Base-by-base conservation (phyloP, 2,329 filamentous ascomycete genomes). In the Samsoniella hepiali region DNA sequence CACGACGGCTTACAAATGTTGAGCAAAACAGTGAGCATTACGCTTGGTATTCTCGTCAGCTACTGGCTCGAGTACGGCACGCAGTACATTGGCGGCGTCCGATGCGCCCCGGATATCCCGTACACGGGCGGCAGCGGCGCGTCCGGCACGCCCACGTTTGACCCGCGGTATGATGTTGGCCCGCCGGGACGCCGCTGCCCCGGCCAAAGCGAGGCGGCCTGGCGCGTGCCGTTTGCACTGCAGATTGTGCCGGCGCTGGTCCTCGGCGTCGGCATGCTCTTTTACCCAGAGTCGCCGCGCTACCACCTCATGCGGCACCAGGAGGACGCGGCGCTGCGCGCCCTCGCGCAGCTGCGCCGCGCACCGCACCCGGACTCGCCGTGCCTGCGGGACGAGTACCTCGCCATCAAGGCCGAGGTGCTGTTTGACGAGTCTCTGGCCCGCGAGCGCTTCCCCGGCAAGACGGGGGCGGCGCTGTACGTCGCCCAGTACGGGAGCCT, bases 221-320 rank as follows among this genome's bases (percentile, higher is more conserved):
- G 81, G 72, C 74, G 81, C 11, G 75, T 83, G 13, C 81, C 81
- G 0, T 76, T 83, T 55, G 79, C 75, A 1, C 66, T 83, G 22
- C 81, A 84, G 67, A 85, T 87, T 63, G 68, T 78, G 0, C 88
- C 84, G 72, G 81, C 84, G 2, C 66, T 87, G 13, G 77, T 88
- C 42, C 77, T 88, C 1, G 76, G 82, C 7, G 64, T 72, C 34
- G 84, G 85, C 42, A 82, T 88, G 70, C 65, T 85, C 60, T 77
- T 87, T 68, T 79, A 87, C 8, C 76, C 75, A 0, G 70, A 76
- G 49, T 75, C 75, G 1, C 75, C 75, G 2, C 71, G 75, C 2
- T 77, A 67, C 65, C 68, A 68, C 49, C 62, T 75, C 32, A 76
- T 77, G 72, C 68, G 67, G 10, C 64, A 69, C 51, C 65, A 70